Percentiles rank a stretch among this genome's conserved stretches.
Conservation (phyloP, 2,329 filamentous ascomycete genomes). For the Lachnellula willkommii region DNA sequence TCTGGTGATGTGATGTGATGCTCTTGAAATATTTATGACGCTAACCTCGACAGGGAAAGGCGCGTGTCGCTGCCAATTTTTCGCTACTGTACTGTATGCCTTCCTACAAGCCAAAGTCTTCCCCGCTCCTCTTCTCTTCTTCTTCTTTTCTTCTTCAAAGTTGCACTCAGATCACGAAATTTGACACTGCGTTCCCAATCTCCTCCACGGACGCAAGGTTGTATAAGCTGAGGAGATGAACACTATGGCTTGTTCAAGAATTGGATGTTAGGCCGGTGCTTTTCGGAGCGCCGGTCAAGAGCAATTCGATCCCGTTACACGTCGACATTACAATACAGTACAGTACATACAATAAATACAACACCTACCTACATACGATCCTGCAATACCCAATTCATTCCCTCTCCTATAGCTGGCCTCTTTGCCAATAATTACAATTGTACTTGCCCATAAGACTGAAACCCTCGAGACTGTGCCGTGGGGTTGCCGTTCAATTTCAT, state of each 20-base stretch:
- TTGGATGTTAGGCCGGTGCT: slow-evolving; percentile 30
- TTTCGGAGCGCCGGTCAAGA: slow-evolving; percentile 22
- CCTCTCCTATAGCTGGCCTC: slow-evolving; percentile 6
- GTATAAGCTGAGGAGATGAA: slow-evolving; percentile 46
- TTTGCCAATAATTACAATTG: slow-evolving; percentile 16
- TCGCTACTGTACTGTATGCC: not conserved
- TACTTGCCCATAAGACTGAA: not conserved
- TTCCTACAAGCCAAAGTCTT: not conserved
- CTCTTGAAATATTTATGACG: slow-evolving; percentile 11
- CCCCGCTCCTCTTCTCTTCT: slow-evolving; percentile 16
- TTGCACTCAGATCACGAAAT: slow-evolving; percentile 50
- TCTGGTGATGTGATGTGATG: not conserved
- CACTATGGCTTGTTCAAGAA: slow-evolving; percentile 33
- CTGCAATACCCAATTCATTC: not conserved
- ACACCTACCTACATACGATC: not conserved
- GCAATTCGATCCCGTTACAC: slow-evolving; percentile 31
- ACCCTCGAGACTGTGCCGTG: not conserved
- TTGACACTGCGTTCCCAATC: slow-evolving; percentile 48
- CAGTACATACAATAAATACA: not conserved
- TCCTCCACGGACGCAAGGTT: slow-evolving; percentile 51
- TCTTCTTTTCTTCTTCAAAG: slow-evolving; percentile 46
- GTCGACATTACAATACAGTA: slow-evolving; percentile 22
- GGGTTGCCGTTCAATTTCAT: not conserved
- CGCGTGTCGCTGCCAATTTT: not conserved
- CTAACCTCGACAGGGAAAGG: slow-evolving; percentile 1